Percentiles rank a stretch among this genome's conserved stretches.
These are phyloP conservation scores for Tolypocladium sp. DNA, from an alignment of 2,329 filamentous ascomycete species.

Conservation along the genomic window DNA sequence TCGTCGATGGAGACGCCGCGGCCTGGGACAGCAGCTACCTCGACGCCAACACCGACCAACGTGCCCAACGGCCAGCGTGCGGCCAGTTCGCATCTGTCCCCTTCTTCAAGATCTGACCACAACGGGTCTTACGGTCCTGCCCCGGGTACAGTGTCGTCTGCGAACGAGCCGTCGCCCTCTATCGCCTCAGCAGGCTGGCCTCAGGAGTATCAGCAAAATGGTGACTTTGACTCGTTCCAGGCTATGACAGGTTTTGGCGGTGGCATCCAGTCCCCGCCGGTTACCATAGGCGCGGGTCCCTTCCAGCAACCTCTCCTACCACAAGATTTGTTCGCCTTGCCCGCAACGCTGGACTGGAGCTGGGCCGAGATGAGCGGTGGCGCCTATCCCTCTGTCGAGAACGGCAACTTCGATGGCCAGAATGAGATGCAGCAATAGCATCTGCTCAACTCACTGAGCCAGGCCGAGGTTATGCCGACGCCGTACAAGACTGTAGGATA, in stretches of 20 bases:
- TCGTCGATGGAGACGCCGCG: conserved; percentile 4
- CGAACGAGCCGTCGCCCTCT: conserved; percentile 34
- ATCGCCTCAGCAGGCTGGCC: conserved; percentile 36
- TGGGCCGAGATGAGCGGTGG: conserved; percentile 62
- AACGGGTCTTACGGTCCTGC: conserved; percentile 13
- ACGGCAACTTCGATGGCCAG: conserved; percentile 38
- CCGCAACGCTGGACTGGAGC: conserved; percentile 91
- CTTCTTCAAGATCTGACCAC: conserved; percentile 13
- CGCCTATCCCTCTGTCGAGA: conserved; percentile 54
- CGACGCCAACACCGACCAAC: conserved; percentile 2
- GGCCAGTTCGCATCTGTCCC: conserved; percentile 16
- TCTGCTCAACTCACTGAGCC: no score
- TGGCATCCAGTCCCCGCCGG: conserved; percentile 9
- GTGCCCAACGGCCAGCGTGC: background rate
- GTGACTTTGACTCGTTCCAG: conserved; percentile 34
- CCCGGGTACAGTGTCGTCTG: conserved; percentile 10
- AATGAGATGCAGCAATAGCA: conserved; percentile 1
- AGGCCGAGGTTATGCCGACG: background rate
- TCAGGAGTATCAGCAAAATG: conserved; percentile 31
- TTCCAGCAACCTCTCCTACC: conserved; percentile 86
- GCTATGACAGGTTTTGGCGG: conserved; percentile 36
- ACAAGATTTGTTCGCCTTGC: conserved; percentile 90
- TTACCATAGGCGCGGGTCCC: conserved; percentile 12
- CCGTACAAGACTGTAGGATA: background rate
- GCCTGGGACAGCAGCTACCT: background rate